Evolutionary conservation across 2,329 filamentous ascomycete species (phyloP), one percentile per base, ranked within the genome.

Genomic region (Aspergillus sp.): DNA sequence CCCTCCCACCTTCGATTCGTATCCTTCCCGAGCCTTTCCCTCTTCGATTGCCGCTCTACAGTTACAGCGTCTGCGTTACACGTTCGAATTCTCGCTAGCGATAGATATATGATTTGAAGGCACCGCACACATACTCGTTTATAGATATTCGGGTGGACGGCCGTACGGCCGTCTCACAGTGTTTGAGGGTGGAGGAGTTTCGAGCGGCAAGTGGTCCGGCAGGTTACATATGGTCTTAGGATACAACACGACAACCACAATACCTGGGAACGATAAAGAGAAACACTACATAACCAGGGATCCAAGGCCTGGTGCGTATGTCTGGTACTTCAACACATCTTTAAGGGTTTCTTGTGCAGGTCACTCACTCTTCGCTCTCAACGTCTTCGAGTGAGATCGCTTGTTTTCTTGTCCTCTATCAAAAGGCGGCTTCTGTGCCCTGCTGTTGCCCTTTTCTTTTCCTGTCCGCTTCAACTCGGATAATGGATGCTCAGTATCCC

Each of bases 401-500:
- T 41, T 41, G 34, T 13, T 41, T 41, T 8, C 34, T 41, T 41
- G 34, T 28, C 46, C 15, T 53, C 53, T 13, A 45, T 31, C 31
- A 57, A 15, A 25, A 17, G 34, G 34, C 31, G 25, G 9, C 2
- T 17, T 28, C 47, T 28, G 38, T 41, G 34, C 34, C 13, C 34
- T 41, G 34, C 15, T 41, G 34, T 15, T 41, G 34, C 34, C 15
- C 34, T 41, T 38, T 31, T n/a, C 30, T 43, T 50, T 11, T 47
- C 52, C 34, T 34, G 28, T 57, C 54, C 31, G 46, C 31, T 57
- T 46, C 34, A 47, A 53, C 60, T 59, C 50, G 66, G 68, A 67
- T 58, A 45, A 89, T 89, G 87, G 86, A 89, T 82, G 84, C 85
- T 67, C 85, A 88, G 78, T 87, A 83, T 74, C 81, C 83, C 63